Conservation (phyloP, 2,329 filamentous ascomycete species). For the Metarhizium album region DNA sequence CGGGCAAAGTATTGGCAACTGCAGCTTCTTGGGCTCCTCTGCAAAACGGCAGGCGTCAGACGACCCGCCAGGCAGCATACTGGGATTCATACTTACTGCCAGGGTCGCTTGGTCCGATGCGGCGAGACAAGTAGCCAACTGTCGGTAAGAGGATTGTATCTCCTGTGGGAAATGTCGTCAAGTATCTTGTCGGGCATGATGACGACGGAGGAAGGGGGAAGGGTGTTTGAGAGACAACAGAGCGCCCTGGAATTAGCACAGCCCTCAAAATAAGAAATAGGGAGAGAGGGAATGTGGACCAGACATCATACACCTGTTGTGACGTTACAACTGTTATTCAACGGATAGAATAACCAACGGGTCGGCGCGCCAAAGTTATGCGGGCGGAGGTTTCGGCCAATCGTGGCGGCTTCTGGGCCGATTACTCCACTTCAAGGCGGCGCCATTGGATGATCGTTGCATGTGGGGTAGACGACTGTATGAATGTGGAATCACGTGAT, state of each 20-base stretch:
- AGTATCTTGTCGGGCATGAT: constrained; percentile 66
- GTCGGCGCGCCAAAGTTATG: too few relatives aligned
- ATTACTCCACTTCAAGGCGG: too few relatives aligned
- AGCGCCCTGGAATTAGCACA: background rate
- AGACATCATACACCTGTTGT: too few relatives aligned
- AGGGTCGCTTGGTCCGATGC: constrained; percentile 91
- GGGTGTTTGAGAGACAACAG: background rate
- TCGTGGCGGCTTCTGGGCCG: too few relatives aligned
- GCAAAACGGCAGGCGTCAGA: constrained; percentile 2
- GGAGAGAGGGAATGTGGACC: background rate
- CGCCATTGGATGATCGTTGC: too few relatives aligned
- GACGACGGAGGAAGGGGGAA: background rate
- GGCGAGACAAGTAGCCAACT: constrained; percentile 92
- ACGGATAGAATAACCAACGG: background rate
- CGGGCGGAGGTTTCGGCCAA: too few relatives aligned
- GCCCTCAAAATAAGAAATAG: background rate
- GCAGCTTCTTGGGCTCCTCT: constrained; percentile 71
- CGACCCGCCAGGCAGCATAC: background rate
- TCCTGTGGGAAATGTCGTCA: constrained; percentile 91
- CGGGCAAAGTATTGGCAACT: constrained; percentile 57
- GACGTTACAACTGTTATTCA: background rate
- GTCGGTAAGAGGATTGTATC: constrained; percentile 84
- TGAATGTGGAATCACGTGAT: background rate
- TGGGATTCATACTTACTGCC: constrained; percentile 61
- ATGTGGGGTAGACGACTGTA: too few relatives aligned